phyloP scores from a whole-genome alignment of 148 eudicot species.

The Rhododendron ferrugineum region DNA sequence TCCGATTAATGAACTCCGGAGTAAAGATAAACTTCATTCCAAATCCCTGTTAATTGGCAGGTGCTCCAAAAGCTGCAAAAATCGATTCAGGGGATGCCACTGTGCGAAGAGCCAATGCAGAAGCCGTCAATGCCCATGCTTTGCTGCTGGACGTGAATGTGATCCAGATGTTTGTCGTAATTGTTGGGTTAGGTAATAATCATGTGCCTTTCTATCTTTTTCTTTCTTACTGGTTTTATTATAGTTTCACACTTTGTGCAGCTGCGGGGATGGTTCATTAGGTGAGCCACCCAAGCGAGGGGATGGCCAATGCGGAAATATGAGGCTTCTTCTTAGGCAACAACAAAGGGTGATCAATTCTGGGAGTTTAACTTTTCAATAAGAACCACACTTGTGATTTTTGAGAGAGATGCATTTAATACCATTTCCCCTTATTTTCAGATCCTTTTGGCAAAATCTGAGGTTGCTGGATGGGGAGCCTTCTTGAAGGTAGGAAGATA shows the following conservation, averaged over 20 bases:
- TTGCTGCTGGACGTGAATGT: conserved; percentile 95
- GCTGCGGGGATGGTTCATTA: conserved; percentile 80
- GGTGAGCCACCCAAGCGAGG: conserved; percentile 81
- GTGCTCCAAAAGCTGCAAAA: conserved; percentile 91
- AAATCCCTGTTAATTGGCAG: conserved; percentile 31
- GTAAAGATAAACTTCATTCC: neutral
- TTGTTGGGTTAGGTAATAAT: conserved; percentile 91
- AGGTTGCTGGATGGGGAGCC: conserved; percentile 96
- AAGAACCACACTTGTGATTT: neutral
- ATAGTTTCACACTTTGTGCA: conserved; percentile 23
- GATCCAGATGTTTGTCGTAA: conserved; percentile 98
- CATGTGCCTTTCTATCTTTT: neutral
- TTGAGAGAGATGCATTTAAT: neutral
- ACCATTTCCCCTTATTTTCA: conserved; percentile 17
- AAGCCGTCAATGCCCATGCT: conserved; percentile 96
- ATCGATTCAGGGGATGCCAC: conserved; percentile 91
- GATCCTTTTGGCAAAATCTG: conserved; percentile 82
- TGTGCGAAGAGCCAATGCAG: conserved; percentile 99
- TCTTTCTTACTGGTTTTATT: neutral
- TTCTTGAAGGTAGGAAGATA: conserved; percentile 67
- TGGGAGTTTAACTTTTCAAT: neutral
- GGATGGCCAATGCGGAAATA: conserved; percentile 90
- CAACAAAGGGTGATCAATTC: conserved; percentile 58
- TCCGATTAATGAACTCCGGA: neutral
- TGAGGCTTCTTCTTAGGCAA: conserved; percentile 84